Evolutionary conservation across 177 flowering plant genomes (phyloP).

Genomic region (Vitis hybrid): DNA sequence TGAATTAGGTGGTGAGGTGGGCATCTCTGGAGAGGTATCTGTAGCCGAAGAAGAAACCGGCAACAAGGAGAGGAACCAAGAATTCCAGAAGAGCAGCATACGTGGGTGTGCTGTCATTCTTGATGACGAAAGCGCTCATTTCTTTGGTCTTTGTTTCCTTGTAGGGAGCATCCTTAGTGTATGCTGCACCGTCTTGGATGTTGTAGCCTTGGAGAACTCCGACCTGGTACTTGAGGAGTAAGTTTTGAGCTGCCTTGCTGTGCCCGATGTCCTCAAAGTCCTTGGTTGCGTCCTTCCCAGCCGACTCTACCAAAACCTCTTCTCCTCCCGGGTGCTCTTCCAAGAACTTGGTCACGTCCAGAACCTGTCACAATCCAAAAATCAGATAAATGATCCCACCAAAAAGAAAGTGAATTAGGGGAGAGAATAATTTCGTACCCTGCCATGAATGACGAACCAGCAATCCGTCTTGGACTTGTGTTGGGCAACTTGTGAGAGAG

Average conservation of each 20-base stretch:
- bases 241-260: conserved; percentile 44
- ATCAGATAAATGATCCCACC: neutral
- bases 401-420: neutral
- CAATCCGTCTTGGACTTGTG: conserved; percentile 56
- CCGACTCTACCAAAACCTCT: conserved; percentile 43
- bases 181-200: neutral
- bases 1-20: neutral
- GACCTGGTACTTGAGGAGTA: conserved; percentile 42
- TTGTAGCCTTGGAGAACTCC: conserved; percentile 38
- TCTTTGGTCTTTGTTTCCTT: conserved; percentile 25
- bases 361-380: conserved; percentile 29
- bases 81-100: conserved; percentile 25
- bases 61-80: conserved; percentile 34
- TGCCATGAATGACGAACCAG: conserved; percentile 53
- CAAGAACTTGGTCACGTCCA: conserved; percentile 49
- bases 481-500: conserved; percentile 43
- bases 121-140: conserved; percentile 44
- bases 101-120: conserved; percentile 20
- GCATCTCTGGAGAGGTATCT: conserved; percentile 17
- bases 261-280: conserved; percentile 43
- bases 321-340: conserved; percentile 53
- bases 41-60: conserved; percentile 31
- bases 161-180: neutral
- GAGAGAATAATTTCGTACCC: conserved; percentile 16
- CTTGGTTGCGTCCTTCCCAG: conserved; percentile 50